Conservation (phyloP, 1,139 yeast genomes). For the Protomyces inouyei region DNA sequence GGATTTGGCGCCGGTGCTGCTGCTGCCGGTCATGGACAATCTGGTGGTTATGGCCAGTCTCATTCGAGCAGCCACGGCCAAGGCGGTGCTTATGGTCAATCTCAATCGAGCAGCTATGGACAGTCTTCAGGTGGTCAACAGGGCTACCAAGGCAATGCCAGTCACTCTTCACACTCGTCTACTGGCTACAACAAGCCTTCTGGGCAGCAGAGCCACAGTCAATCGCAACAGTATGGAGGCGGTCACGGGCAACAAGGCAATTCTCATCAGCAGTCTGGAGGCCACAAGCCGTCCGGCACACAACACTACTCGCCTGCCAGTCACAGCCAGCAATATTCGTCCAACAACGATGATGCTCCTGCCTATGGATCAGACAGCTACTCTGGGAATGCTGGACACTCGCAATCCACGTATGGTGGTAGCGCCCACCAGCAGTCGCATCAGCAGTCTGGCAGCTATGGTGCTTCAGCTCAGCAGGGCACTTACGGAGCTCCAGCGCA, state of each 20-base stretch:
- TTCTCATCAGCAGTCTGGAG: not conserved
- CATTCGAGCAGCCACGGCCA: not conserved
- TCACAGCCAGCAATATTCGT: not conserved
- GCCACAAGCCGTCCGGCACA: not conserved
- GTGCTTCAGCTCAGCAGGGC: not conserved
- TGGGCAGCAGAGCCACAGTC: not conserved
- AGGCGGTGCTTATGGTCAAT: not conserved
- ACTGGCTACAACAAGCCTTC: not conserved
- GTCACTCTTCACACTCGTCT: not conserved
- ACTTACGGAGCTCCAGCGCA: not conserved
- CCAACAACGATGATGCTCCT: not conserved
- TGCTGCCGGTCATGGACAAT: not conserved
- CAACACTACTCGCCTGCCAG: not conserved
- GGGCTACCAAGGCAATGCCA: not conserved
- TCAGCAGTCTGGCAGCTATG: not conserved
- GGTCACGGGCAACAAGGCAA: not conserved
- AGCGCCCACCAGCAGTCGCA: not conserved
- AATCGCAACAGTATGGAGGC: not conserved
- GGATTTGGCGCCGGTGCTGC: not conserved
- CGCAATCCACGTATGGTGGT: too few relatives aligned
- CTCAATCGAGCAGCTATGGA: not conserved
- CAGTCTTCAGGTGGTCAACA: not conserved
- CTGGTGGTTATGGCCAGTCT: not conserved
- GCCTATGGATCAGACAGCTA: too few relatives aligned
- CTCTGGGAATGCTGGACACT: too few relatives aligned